Conservation (phyloP, 2,329 filamentous ascomycete species). For the Sporothrix curviconia region DNA sequence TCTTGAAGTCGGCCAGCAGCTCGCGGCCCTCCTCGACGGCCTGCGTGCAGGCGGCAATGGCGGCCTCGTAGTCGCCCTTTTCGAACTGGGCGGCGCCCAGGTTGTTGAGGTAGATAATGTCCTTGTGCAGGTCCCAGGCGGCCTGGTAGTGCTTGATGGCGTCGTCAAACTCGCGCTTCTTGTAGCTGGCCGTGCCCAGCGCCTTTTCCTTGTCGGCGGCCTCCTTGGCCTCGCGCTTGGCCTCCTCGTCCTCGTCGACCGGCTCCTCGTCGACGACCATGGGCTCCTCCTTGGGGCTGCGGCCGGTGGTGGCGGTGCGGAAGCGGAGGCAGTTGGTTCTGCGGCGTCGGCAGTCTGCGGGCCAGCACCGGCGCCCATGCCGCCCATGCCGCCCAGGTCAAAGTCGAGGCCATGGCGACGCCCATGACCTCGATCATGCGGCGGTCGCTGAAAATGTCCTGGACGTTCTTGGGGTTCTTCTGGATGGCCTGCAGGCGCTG, state of each 20-base stretch:
- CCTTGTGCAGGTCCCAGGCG: constrained; percentile 90
- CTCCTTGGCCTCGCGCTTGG: constrained; percentile 84
- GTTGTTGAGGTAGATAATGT: constrained; percentile 97
- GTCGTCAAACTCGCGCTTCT: constrained; percentile 94
- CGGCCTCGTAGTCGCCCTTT: constrained; percentile 86
- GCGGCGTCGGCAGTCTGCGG: constrained; percentile 26
- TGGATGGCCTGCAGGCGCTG: constrained; percentile 75
- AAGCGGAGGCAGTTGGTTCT: no score
- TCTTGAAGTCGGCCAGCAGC: constrained; percentile 93
- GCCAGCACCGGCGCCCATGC: constrained; percentile 6
- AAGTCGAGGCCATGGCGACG: constrained; percentile 89
- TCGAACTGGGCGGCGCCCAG: constrained; percentile 90
- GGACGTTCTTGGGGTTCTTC: constrained; percentile 71
- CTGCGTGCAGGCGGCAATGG: constrained; percentile 79
- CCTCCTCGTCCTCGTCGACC: constrained; percentile 71
- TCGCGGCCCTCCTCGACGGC: constrained; percentile 85
- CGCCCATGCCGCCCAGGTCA: constrained; percentile 47
- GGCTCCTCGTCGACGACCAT: constrained; percentile 52
- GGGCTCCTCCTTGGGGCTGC: constrained; percentile 66
- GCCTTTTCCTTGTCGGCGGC: constrained; percentile 93
- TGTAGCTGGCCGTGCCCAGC: constrained; percentile 89
- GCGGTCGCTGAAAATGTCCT: constrained; percentile 79
- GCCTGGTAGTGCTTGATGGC: constrained; percentile 92
- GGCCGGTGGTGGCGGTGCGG: no score
- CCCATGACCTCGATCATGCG: constrained; percentile 91